Evolutionary conservation across 2,329 filamentous ascomycete species (phyloP), one percentile per base, ranked within the genome.

Genomic region (Stagonosporopsis cucurbitacearum): DNA sequence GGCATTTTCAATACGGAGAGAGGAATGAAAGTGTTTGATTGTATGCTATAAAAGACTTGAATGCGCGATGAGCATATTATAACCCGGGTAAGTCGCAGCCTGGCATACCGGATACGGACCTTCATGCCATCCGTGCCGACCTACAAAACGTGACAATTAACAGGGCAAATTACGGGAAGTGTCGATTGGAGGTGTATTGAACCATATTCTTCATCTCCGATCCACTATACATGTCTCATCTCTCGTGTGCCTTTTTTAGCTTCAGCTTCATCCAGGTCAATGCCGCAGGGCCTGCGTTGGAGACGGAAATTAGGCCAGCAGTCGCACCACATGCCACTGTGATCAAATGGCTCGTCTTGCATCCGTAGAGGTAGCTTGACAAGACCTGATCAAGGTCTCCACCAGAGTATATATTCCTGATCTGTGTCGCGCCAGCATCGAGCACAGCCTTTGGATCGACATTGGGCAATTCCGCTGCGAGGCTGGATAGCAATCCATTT

Each of bases 401-500:
- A 2, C 60, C 64, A 2, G 59, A 45, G 19, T 79, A 78, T 1
- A 74, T 58, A 2, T 65, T 50, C 6, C 77, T 65, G 12, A 82
- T 68, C 37, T 78, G 74, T 2, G 79, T 79, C 0, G 79, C 80
- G 3, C 80, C 80, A 2, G 74, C 74, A n/a, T 71, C 65, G 13
- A 81, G 63, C 2, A 82, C 70, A 1, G 55, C 44, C 1, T 63
- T 59, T 1, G 77, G 59, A 36, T 77, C 60, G 6, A 79, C 64
- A 9, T 54, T 60, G 1, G 79, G 77, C 2, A 77, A 68, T 11
- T 73, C 71, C 15, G 59, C 44, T 3, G 64, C 60, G 2, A 80
- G 60, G 4, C 65, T 67, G 1, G 58, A 60, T n/a, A 76, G 57
- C 0, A 82, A 65, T 1, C 69, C 68, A 42, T 78, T 77, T 4